Base-by-base conservation (phyloP, 1,284 basidiomycete species). In the Malassezia equina region DNA sequence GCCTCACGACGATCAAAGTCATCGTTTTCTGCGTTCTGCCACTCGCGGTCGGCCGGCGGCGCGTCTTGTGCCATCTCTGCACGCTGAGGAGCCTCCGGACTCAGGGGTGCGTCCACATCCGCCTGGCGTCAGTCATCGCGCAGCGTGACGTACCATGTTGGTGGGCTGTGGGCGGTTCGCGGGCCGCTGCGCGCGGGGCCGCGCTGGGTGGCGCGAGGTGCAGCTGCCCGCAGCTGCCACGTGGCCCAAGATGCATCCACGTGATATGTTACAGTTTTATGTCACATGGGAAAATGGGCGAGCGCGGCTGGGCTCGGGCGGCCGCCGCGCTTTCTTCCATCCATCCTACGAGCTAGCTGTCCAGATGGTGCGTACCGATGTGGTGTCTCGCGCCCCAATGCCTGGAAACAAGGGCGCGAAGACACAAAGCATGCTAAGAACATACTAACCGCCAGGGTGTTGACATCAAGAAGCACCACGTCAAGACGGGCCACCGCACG, bases 381-480 rank as follows among this genome's bases (percentile, higher is more conserved):
- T 7, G 19, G 7, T 21, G 36, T 21, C 36, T 39, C 28, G 43
- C 39, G 47, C 19, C 23, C 17, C n/a, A 41, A 6, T 8, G 29
- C 15, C n/a, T n/a, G n/a, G n/a, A n/a, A n/a, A n/a, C n/a, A n/a
- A n/a, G n/a, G n/a, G n/a, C n/a, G n/a, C n/a, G n/a, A n/a, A n/a
- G n/a, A n/a, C n/a, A n/a, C n/a, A n/a, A n/a, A n/a, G n/a, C n/a
- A n/a, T n/a, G n/a, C 13, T 25, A 7, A 21, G n/a, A 39, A 32
- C 34, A 41, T 53, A 41, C 51, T 53, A 25, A 53, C 51, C 19
- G 29, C 29, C 47, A 91, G 91, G 93, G 93, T 86, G 95, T 96
- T 80, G 93, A 98, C 80, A 85, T 96, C 79, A 82, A 83, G 77
- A 81, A 82, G 79, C 93, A 96, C 82, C 93, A 99, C 84, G 91